Evolutionary conservation across 2,329 filamentous ascomycete species (phyloP).

Genomic region (Sphaerulina vaccinii): DNA sequence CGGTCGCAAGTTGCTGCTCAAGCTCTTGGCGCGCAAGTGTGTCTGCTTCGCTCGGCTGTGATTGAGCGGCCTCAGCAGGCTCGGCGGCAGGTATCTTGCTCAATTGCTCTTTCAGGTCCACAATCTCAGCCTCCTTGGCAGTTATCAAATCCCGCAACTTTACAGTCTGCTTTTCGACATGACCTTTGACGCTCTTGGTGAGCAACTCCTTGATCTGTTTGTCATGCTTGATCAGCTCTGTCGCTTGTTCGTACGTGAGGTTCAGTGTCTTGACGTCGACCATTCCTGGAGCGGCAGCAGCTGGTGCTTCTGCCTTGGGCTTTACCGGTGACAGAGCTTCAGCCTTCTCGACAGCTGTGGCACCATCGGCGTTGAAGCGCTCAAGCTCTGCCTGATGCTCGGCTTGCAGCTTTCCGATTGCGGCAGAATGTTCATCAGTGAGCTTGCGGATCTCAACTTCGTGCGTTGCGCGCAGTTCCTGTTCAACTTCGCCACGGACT

Average conservation of each 20-base stretch:
- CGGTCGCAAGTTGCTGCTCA: slow-evolving; percentile 29
- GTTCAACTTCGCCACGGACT: slow-evolving; percentile 39
- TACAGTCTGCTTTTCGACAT: slow-evolving; percentile 44
- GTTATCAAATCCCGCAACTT: slow-evolving; percentile 38
- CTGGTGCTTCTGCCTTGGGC: slow-evolving; percentile 36
- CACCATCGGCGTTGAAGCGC: slow-evolving; percentile 38
- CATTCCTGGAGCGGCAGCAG: slow-evolving; percentile 34
- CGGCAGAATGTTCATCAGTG: slow-evolving; percentile 47
- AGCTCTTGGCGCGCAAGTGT: slow-evolving; percentile 24
- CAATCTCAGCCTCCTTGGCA: slow-evolving; percentile 35
- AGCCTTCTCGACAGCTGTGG: slow-evolving; percentile 39
- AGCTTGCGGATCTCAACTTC: slow-evolving; percentile 51
- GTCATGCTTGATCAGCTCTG: slow-evolving; percentile 52
- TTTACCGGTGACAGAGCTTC: slow-evolving; percentile 37
- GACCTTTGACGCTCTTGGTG: slow-evolving; percentile 57
- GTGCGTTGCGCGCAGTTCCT: slow-evolving; percentile 43
- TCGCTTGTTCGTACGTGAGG: slow-evolving; percentile 51
- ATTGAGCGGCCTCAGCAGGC: not conserved
- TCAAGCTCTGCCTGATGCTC: slow-evolving; percentile 41
- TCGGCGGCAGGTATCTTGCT: slow-evolving; percentile 9
- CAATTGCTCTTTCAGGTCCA: slow-evolving; percentile 24
- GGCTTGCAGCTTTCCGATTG: slow-evolving; percentile 41
- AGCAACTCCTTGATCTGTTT: slow-evolving; percentile 51
- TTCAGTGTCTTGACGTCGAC: slow-evolving; percentile 34
- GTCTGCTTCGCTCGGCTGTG: slow-evolving; percentile 14